Base-by-base conservation (phyloP, 2,329 filamentous ascomycete genomes). In the Neocucurbitaria cava region DNA sequence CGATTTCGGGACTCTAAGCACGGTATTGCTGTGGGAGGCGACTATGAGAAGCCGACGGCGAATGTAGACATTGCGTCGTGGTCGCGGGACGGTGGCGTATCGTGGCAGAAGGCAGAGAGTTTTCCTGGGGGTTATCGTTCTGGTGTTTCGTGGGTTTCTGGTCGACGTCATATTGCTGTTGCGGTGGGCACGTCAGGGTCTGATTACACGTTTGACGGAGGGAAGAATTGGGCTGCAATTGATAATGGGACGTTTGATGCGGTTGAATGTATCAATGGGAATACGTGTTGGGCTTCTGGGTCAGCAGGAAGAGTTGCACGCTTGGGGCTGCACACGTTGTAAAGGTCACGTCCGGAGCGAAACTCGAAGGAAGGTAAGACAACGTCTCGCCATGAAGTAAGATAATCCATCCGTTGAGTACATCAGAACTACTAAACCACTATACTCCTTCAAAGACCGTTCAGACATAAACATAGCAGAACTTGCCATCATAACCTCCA, bases 171-270 rank as follows among this genome's bases (percentile, higher is more conserved):
- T 3, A 52, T 49, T 10, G 69, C 66, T 2, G 46, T 72, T 35
- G 65, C 69, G 1, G 68, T 72, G 8, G 69, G 69, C 5, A 66
- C 68, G 3, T 57, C 61, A n/a, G 69, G 69, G 2, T 66, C 62
- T 13, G 69, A 71, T 33, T 46, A 70, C n/a, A 69, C 66, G 8
- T 31, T 66, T 30, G 69, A 72, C 53, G 63, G 62, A 2, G 69
- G 69, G 17, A 65, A 46, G 21, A 66, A 45, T n/a, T 72, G 69
- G 69, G 24, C 30, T 8, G 38, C 21, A 1, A 57, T 72, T 13
- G 64, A 59, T 17, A 72, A 70, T 44, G 66, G 66, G 8, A 66
- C 68, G 1, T 70, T 72, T 28, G 65, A 70, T 49, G 61, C 64
- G 17, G 65, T 72, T 1, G 64, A 69, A 24, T 72, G 69, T 49